Base-by-base conservation (phyloP, 2,329 filamentous ascomycete species). In the Fusarium temperatum region DNA sequence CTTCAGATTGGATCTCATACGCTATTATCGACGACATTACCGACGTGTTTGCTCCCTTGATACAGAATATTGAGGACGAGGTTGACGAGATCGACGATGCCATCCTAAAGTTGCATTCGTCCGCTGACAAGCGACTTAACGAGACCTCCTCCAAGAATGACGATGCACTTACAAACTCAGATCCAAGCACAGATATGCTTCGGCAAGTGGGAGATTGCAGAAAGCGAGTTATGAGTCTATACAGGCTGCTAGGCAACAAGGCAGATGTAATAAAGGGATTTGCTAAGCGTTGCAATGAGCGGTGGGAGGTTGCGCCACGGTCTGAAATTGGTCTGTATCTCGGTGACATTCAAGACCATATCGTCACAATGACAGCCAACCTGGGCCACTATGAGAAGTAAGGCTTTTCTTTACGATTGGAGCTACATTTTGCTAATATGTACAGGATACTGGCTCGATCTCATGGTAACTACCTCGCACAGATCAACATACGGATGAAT, bases 261-360 rank as follows among this genome's bases (percentile, higher is more conserved):
- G 96, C 96, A 56, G 96, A 99, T 82, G 96, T 99, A 66, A 98
- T 99, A 87, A 98, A 98, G 84, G 96, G 96, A 3, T 99, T 99
- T 79, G 96, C 96, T 10, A 99, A 99, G 85, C 89, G 96, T 20
- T 99, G 96, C 85, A 99, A 98, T 80, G 96, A 99, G 85, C 93
- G 97, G 74, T 99, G 95, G 95, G 94, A 98, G 77, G 94, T 99
- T 67, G 96, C 96, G 11, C 96, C 96, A 17, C 90, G 95, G 71
- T 96, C 93, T 39, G 96, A 99, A 81, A 98, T 99, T 80, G 96
- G 96, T n/a, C 84, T 99, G 60, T 99, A 98, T 83, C 86, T 99
- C 66, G 96, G 96, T 71, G 96, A 99, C 85, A 99, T 99, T 73
- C 96, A 99, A 82, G 96, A 99, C 85, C 96, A 99, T 81, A 98